These are phyloP conservation scores for Cucurbita ficifolia DNA, from an alignment of 306 rosid genomes.

Conservation along the genomic window DNA sequence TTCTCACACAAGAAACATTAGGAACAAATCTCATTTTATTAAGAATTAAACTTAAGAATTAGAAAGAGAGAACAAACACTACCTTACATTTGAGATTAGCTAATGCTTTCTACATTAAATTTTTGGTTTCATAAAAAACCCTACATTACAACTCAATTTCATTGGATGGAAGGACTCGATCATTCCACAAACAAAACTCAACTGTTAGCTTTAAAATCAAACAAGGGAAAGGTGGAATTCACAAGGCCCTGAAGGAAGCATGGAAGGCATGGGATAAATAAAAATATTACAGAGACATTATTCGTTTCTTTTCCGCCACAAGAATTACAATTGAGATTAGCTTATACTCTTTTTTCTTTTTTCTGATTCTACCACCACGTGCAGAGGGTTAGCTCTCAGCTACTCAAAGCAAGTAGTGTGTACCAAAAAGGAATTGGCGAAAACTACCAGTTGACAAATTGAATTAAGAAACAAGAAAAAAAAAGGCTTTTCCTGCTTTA, in stretches of 20 bases:
- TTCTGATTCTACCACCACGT: constrained; percentile 26
- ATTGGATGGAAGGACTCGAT: background rate
- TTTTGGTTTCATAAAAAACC: background rate
- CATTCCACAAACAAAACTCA: constrained; percentile 7
- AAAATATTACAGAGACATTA: constrained; percentile 50
- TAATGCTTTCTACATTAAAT: no score
- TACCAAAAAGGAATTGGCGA: constrained; percentile 26
- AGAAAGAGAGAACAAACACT: no score
- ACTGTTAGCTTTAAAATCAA: constrained; percentile 10
- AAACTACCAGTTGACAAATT: constrained; percentile 27
- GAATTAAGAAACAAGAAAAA: constrained; percentile 25
- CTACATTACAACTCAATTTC: background rate
- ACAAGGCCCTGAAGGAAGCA: constrained; percentile 45
- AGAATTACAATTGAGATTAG: constrained; percentile 71
- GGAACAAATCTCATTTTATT: no score
- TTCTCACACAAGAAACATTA: no score
- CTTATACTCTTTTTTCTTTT: constrained; percentile 12
- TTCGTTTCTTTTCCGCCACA: constrained; percentile 18
- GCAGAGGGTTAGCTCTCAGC: background rate
- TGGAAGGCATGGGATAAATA: constrained; percentile 13
- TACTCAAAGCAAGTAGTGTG: background rate
- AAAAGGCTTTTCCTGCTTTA: constrained; percentile 25
- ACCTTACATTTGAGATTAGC: no score
- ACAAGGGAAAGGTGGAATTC: constrained; percentile 18
- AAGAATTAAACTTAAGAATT: no score